Evolutionary conservation across 495 filamentous ascomycete species (phyloP), one percentile per base, ranked within the genome.

Genomic region (Tetracladium setigerum): DNA sequence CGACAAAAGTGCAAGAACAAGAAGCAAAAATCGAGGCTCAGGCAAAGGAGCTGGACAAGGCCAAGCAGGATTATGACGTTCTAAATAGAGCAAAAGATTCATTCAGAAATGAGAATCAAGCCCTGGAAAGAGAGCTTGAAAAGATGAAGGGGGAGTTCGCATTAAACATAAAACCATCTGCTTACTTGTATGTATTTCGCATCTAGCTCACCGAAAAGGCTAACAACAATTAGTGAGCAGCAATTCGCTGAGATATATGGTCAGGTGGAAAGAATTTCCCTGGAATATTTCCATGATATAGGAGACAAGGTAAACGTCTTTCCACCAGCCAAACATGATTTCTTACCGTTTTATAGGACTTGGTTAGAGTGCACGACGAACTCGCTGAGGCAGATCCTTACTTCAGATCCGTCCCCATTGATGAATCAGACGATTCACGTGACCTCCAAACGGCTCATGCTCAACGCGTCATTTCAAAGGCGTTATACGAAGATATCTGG

Each of bases 101-200:
- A 15, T 17, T 46, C 19, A 46, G 42, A 15, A 14, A 1, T 17
- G 42, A 55, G 19, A 27, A 22, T 22, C 16, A 32, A 12, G 40
- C 32, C 15, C 36, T 47, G 13, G 18, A 46, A 31, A 44, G 7
- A 24, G 31, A 37, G 43, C 38, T 55, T 27, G 40, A 55, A 31
- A 19, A 11, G 9, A 47, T 51, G 36, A 36, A 51, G 48, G 47
- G 50, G 14, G 53, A 55, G 30, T 55, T 55, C 46, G 44, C 5
- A 31, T 19, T 51, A 10, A 47, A 42, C 33, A 38, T 5, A 34
- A 13, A 34, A 15, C 15, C 47, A 43, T 5, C 15, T 4, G 53
- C 50, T 11, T 55, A 49, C 44, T 55, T 50, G 53, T 55, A 55
- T 39, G 47, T 55, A 27, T 27, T 27, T 27, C 22, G 30, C 17